Base-by-base conservation (phyloP, 768 basidiomycete species). In the Sporobolomyces phaffii region DNA sequence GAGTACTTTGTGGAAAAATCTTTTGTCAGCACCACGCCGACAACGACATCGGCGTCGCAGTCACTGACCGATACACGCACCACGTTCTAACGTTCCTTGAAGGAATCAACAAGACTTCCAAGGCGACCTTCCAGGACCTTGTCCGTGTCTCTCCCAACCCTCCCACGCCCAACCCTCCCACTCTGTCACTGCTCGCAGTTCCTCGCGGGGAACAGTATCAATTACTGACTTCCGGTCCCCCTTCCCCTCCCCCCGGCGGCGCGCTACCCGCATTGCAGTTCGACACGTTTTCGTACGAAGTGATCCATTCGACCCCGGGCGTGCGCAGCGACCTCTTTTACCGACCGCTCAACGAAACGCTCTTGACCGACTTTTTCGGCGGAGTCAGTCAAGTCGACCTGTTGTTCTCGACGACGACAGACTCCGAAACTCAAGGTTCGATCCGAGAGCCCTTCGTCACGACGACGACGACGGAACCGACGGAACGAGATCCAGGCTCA, bases 21-120 rank as follows among this genome's bases (percentile, higher is more conserved):
- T n/a, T 17, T 44, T 17, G 29, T 14, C 72, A 97, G 91, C 86
- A 97, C 73, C 88, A 90, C 75, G 90, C 89, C 74, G 96, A 99
- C 79, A 81, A 86, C 40, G 94, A 97, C 70, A 86, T 99, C 33
- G 96, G 96, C 5, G 90, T 98, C 0, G 87, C 91, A 0, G 92
- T 99, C 53, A 96, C 97, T 68, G 96, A 99, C 76, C 85, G 86
- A 18, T 99, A 85, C 76, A 98, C 94, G 0, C 96, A 98, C 78
- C 88, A 88, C 74, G 81, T 93, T 33, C 84, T 99, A 14, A 84
- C 91, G 69, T 92, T 85, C 77, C 86, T 99, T 82, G 96, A 98
- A 77, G 83, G 84, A 22, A 86, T 94, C 73, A 90, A 91, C 79
- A 96, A 96, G 78, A 93, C 93, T 0, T 88, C 86, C 52, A 84